Base-by-base conservation (phyloP, 371 early-diverging fungal species). In the Syncephalastrum sp. region DNA sequence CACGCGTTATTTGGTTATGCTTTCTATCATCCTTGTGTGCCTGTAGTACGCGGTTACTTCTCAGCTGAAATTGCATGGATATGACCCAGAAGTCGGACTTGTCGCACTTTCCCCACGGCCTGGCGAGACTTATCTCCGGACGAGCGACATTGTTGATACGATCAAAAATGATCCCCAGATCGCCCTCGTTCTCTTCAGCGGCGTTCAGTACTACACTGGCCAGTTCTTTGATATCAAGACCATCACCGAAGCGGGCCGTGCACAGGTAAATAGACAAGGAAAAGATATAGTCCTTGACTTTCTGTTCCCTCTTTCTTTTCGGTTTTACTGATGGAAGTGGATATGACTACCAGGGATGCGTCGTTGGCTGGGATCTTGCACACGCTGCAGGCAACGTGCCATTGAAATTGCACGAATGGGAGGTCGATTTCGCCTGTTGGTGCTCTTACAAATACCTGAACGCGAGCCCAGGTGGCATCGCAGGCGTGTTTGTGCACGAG, bases 391-490 rank as follows among this genome's bases (percentile, higher is more conserved):
- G 98, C 24, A 98, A 98, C 74, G 89, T 95, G 0, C 88, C 88
- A 29, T 70, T 97, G 42, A 54, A 83, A 24, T 73, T 98, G 56
- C 95, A 97, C 72, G 95, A 95, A 58, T 98, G 98, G 98, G 72
- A 88, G 45, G 96, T 96, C 5, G 98, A 98, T 63, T 97, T 97
- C 82, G 98, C 97, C n/a, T 87, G 88, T 58, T 98, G 98, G 98
- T 98, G 97, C 77, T 87, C 94, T 2, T 98, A 98, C 85, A 98
- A 98, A 70, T 98, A 98, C 67, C 74, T 98, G 47, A 96, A 96
- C 66, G 82, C 95, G 1, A 96, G 98, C 8, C 94, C 97, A 1
- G 98, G 98, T 48, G 91, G 91, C 33, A 96, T 98, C 58, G 95
- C 87, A 19, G 93, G 93, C 3, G 77, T 92, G 14, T 96, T 92